phyloP scores from a whole-genome alignment of 352 stramenopile species.

The Phytopythium chamaehyphon region DNA sequence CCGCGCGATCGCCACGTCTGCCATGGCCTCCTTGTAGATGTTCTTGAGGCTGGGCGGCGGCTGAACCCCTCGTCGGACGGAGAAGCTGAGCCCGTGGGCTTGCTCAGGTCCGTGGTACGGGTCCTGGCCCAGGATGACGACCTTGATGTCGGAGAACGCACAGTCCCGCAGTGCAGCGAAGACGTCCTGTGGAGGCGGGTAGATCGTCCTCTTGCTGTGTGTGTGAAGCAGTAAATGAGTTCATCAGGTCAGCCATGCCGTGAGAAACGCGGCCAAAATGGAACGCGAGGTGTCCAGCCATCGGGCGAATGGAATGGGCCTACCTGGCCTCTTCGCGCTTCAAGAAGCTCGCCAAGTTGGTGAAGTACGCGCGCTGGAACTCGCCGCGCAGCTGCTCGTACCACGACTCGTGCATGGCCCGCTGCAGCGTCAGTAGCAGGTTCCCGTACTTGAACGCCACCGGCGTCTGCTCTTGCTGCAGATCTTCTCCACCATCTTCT shows the following conservation, averaged over 20 bases:
- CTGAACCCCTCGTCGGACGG: conserved; percentile 86
- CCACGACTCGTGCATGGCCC: conserved; percentile 56
- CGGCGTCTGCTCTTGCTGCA: conserved; percentile 9
- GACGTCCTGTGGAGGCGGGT: conserved; percentile 78
- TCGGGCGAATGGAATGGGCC: not conserved
- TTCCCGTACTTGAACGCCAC: conserved; percentile 22
- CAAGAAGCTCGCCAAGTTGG: conserved; percentile 41
- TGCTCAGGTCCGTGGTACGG: conserved; percentile 87
- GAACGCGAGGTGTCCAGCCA: too few species aligned
- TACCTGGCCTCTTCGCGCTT: conserved; percentile 40
- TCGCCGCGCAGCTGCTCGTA: conserved; percentile 50
- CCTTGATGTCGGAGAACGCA: conserved; percentile 83
- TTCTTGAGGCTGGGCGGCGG: conserved; percentile 95
- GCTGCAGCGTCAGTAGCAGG: conserved; percentile 32
- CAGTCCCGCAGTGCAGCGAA: conserved; percentile 90
- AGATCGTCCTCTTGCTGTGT: conserved; percentile 73
- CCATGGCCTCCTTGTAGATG: conserved; percentile 96
- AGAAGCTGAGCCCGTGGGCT: conserved; percentile 88
- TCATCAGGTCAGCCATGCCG: not conserved
- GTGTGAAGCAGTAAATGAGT: too few species aligned
- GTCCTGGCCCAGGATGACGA: conserved; percentile 94
- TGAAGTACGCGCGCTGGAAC: conserved; percentile 43
- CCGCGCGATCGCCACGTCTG: conserved; percentile 64
- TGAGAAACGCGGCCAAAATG: not conserved
- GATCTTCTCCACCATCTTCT: conserved; percentile 2